Conservation (phyloP, 768 basidiomycete species). For the Termitomyces sp. region DNA sequence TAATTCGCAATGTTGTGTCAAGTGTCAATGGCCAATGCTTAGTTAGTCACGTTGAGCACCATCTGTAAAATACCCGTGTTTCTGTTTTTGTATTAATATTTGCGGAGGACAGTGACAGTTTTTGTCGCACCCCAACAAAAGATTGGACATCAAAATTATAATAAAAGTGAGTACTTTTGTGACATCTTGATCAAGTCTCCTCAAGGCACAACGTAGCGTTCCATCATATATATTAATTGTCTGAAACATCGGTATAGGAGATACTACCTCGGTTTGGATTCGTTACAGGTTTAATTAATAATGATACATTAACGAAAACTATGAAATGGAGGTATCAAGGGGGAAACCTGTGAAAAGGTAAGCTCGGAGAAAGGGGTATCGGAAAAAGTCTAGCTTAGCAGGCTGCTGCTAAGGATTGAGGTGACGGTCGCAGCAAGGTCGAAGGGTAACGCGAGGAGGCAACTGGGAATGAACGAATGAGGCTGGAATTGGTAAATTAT, state of each 20-base stretch:
- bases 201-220: background rate
- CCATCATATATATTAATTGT: background rate
- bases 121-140: no score
- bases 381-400: constrained; percentile 32
- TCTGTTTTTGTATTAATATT: no score
- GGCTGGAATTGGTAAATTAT: constrained; percentile 34
- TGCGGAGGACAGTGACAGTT: no score
- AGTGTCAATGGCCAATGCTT: no score
- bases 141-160: no score
- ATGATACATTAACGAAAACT: background rate
- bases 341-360: background rate
- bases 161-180: no score
- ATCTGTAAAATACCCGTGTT: no score
- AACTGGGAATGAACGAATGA: constrained; percentile 36
- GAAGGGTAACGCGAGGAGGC: constrained; percentile 47
- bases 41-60: no score
- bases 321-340: background rate
- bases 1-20: no score
- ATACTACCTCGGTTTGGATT: background rate
- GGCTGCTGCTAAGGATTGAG: no score
- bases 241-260: background rate
- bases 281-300: background rate
- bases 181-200: no score
- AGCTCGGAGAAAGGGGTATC: background rate
- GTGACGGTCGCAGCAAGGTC: constrained; percentile 22